phyloP scores from a whole-genome alignment of 2,329 filamentous ascomycete species.

The Aspergillus sp. region DNA sequence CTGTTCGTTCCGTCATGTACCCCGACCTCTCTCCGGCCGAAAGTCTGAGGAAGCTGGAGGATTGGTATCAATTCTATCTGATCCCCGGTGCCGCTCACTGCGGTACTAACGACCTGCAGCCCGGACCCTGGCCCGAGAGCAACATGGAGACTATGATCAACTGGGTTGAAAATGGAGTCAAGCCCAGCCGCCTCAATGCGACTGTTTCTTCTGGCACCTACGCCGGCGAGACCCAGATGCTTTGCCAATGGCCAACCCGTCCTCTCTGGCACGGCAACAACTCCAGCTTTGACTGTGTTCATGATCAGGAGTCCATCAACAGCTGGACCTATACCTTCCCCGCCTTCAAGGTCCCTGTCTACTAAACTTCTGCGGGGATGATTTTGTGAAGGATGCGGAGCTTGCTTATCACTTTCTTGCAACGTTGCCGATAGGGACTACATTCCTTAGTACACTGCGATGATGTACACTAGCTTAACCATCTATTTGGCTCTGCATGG shows the following conservation, averaged over 20 bases:
- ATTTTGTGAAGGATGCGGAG: no score
- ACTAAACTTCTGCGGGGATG: neutral
- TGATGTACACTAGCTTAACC: no score
- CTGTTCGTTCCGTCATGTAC: conserved; percentile 54
- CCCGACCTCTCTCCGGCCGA: conserved; percentile 19
- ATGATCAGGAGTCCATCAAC: conserved; percentile 15
- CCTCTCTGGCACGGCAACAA: conserved; percentile 24
- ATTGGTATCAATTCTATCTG: conserved; percentile 57
- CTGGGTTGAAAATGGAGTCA: conserved; percentile 53
- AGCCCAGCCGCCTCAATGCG: conserved; percentile 46
- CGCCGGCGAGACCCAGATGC: conserved; percentile 31
- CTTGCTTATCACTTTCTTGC: no score
- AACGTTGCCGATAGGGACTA: no score
- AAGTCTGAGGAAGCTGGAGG: conserved; percentile 39
- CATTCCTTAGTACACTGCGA: no score
- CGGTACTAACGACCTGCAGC: conserved; percentile 43
- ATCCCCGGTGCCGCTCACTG: conserved; percentile 57
- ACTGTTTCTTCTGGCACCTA: conserved; percentile 34
- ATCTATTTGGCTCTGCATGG: no score
- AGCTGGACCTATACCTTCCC: conserved; percentile 7
- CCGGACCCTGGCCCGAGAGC: conserved; percentile 45
- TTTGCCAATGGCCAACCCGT: conserved; percentile 35
- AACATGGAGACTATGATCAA: conserved; percentile 50
- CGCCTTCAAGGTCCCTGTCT: neutral
- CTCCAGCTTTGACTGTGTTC: conserved; percentile 13